Evolutionary conservation across 2,329 filamentous ascomycete species (phyloP).

Genomic region (Neofusicoccum cordaticola): DNA sequence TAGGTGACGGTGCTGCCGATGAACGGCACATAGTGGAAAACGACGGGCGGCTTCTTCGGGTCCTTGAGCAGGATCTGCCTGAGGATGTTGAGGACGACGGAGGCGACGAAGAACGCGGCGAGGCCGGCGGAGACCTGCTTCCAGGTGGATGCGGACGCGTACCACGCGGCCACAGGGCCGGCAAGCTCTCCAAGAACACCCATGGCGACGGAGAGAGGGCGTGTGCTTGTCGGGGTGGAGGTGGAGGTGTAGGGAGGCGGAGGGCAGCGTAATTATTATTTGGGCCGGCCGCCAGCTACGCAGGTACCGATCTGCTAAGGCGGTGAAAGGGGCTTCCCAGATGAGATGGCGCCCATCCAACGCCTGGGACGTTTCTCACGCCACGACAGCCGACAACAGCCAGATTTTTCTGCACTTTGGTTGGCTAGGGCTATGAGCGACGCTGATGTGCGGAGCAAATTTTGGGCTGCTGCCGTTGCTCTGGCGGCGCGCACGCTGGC

Average conservation of each 20-base stretch:
- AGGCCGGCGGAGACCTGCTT: constrained; percentile 45
- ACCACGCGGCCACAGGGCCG: constrained; percentile 47
- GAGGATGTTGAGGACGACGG: constrained; percentile 75
- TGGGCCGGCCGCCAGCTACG: background rate
- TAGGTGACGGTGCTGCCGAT: constrained; percentile 91
- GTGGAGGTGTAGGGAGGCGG: constrained; percentile 6
- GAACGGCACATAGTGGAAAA: constrained; percentile 66
- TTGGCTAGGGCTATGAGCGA: background rate
- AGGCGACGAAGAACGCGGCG: constrained; percentile 49
- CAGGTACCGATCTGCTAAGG: constrained; percentile 17
- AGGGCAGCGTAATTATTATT: constrained; percentile 4
- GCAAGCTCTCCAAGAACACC: constrained; percentile 51
- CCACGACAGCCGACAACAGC: constrained; percentile 15
- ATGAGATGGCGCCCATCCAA: constrained; percentile 12
- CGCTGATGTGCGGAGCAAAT: background rate
- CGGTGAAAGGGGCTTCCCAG: constrained; percentile 17
- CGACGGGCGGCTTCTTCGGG: constrained; percentile 62
- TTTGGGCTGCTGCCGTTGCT: background rate
- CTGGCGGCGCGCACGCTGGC: background rate
- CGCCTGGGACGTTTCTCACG: constrained; percentile 14
- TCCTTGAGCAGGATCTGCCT: constrained; percentile 79
- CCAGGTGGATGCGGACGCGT: constrained; percentile 40
- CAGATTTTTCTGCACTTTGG: constrained; percentile 1
- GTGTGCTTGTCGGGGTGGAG: constrained; percentile 1
- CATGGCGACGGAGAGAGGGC: constrained; percentile 39